These are phyloP conservation scores for Epichloe aotearoae DNA, from an alignment of 2,329 filamentous ascomycete genomes.

Conservation along the genomic window DNA sequence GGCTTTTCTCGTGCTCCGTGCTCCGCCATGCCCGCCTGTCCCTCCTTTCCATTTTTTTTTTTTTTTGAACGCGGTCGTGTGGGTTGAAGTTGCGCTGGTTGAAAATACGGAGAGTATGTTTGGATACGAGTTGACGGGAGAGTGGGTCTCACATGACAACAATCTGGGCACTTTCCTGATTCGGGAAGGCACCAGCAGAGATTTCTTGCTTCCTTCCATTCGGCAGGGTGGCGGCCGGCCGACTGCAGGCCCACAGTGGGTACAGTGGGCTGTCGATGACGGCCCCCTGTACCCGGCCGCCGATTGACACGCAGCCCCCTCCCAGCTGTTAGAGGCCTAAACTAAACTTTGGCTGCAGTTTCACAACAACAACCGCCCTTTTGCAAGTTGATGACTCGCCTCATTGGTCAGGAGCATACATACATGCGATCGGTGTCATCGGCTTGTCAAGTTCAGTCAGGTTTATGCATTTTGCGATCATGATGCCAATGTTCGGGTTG, in stretches of 20 bases:
- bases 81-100: not conserved
- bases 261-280: not conserved
- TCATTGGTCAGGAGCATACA: too few species aligned
- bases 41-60: not conserved
- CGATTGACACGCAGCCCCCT: slow-evolving; percentile 1
- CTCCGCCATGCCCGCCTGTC: not conserved
- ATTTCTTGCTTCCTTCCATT: not conserved
- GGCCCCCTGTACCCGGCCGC: not conserved
- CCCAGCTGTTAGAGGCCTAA: too few species aligned
- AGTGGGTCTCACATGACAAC: not conserved
- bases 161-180: not conserved
- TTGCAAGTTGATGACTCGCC: too few species aligned
- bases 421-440: too few species aligned
- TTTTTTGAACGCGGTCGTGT: too few species aligned
- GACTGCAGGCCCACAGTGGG: not conserved
- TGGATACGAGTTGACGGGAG: not conserved
- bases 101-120: not conserved
- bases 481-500: too few species aligned
- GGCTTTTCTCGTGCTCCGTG: not conserved
- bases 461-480: too few species aligned
- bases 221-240: not conserved
- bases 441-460: too few species aligned
- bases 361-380: too few species aligned
- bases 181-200: not conserved
- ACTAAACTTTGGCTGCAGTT: too few species aligned